Base-by-base conservation (phyloP, 1,284 basidiomycete genomes). In the Puccinia horiana region DNA sequence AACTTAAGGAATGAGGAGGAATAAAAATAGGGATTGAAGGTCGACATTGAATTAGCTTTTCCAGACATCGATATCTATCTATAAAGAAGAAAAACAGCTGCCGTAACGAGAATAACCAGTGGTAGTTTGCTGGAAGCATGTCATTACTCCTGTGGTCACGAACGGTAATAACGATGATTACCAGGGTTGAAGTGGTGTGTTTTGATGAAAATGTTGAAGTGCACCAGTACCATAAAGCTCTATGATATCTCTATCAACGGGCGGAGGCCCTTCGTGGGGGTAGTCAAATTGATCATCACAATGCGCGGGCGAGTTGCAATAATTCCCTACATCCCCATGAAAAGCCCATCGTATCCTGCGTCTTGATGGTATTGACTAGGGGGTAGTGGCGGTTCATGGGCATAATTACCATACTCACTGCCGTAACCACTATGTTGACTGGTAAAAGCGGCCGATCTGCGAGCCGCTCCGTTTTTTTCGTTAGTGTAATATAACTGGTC, bases 401-500 rank as follows among this genome's bases (percentile, higher is more conserved):
- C 47, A 49, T 72, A 72, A 52, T 44, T 44, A 49, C 69, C 69
- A 52, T 72, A 72, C 49, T 65, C 63, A 40, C 63, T 65, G 20
- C 63, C 29, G n/a, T 65, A 65, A 40, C 63, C 63, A 23, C 63
- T 37, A 65, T 65, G 40, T 8, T 72, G 44, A 72, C 44, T 49
- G 14, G 42, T 72, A 49, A 52, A 6, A 29, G 69, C 44, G n/a
- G 14, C 42, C 16, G 73, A 54, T 42, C 54, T n/a, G 20, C 29
- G 44, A 56, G 49, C 16, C 29, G 40, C 6, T 16, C 52, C 52
- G 52, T 56, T 35, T 40, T 69, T 79, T n/a, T 79, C 67, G 65
- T 79, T 52, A 26, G 40, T 69, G 42, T 70, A 79, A 44, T 40
- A 58, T 35, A 35, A 26, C n/a, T 52, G 44, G 35, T 79, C 77